phyloP scores from a whole-genome alignment of 2,329 filamentous ascomycete species.

The Penicillium aurantiogriseum region DNA sequence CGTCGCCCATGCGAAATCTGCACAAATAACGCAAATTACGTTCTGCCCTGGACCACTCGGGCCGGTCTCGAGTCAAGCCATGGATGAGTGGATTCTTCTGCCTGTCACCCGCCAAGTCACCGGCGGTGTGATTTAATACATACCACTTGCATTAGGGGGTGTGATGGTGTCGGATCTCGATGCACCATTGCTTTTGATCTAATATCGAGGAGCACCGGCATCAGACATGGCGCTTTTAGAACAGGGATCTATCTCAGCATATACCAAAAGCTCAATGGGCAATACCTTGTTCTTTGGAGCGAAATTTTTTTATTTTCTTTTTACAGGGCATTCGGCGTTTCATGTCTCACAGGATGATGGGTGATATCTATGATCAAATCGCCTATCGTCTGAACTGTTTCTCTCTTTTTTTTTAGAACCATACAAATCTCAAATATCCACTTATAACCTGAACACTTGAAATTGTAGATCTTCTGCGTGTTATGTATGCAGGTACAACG shows the following conservation, averaged over 20 bases:
- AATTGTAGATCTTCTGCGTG: not conserved
- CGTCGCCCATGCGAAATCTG: not conserved
- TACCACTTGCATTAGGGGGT: conserved; percentile 9
- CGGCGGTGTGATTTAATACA: conserved; percentile 18
- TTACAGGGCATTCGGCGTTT: conserved; percentile 21
- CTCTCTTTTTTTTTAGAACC: not conserved
- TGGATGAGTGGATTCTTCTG: conserved; percentile 3
- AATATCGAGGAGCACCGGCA: conserved; percentile 12
- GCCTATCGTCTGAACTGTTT: not conserved
- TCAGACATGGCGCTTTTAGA: conserved; percentile 15
- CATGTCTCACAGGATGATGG: conserved; percentile 12
- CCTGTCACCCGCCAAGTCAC: conserved; percentile 1
- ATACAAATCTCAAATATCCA: conserved; percentile 2
- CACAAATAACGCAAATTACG: not conserved
- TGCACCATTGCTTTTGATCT: conserved; percentile 9
- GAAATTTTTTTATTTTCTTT: conserved; percentile 12
- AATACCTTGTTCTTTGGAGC: conserved; percentile 23
- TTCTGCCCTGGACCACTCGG: conserved; percentile 12
- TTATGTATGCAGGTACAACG: not conserved
- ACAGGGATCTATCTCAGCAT: conserved; percentile 19
- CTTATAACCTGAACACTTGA: not conserved
- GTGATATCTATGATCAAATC: conserved; percentile 13
- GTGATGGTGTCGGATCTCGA: not conserved
- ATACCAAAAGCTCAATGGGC: conserved; percentile 10
- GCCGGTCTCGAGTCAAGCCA: conserved; percentile 22